phyloP scores from a whole-genome alignment of 2,329 filamentous ascomycete species.

The Nothopassalora personata region DNA sequence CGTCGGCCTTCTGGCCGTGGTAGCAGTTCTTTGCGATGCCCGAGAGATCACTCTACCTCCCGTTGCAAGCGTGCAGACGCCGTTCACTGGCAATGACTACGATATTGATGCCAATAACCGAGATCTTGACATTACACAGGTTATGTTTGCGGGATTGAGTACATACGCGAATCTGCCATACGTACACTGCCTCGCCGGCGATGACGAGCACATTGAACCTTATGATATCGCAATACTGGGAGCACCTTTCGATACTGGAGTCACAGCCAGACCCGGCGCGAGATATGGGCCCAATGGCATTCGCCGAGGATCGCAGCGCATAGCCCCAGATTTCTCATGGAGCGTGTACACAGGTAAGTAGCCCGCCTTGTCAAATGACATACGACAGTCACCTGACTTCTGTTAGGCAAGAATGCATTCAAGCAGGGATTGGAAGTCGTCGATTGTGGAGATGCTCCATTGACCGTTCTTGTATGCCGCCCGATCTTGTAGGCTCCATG shows the following conservation, averaged over 20 bases:
- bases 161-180: constrained; percentile 48
- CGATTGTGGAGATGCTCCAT: constrained; percentile 52
- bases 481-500: not conserved
- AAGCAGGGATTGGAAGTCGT: constrained; percentile 48
- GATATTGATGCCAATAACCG: not conserved
- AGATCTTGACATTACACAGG: constrained; percentile 21
- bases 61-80: constrained; percentile 33
- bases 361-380: not conserved
- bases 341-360: constrained; percentile 46
- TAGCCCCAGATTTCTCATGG: constrained; percentile 39
- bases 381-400: not conserved
- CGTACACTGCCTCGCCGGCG: constrained; percentile 40
- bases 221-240: constrained; percentile 63
- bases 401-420: constrained; percentile 19
- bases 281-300: constrained; percentile 53
- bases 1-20: not conserved
- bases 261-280: constrained; percentile 51
- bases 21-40: constrained; percentile 9
- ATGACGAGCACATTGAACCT: constrained; percentile 34
- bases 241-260: constrained; percentile 63
- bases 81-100: constrained; percentile 23
- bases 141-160: constrained; percentile 38
- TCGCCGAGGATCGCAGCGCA: constrained; percentile 44
- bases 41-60: constrained; percentile 45
- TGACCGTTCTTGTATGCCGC: constrained; percentile 33